phyloP scores from a whole-genome alignment of 192 early-diverging fungal genomes.

The Gamsiella multidivaricata region DNA sequence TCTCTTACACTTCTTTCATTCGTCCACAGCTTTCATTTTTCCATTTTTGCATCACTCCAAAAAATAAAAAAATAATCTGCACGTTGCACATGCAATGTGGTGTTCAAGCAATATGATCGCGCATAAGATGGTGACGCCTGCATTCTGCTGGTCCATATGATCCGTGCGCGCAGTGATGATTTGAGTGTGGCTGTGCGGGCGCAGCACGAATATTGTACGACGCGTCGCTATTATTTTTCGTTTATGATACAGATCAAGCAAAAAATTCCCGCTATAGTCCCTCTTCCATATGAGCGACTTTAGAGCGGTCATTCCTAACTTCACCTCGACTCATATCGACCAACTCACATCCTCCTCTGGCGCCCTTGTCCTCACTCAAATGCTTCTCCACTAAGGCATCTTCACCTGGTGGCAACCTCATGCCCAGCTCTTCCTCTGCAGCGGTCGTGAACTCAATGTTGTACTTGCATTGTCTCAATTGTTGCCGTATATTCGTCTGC shows the following conservation, averaged over 20 bases:
- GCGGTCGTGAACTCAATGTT: conserved; percentile 15
- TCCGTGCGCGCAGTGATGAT: conserved; percentile 10
- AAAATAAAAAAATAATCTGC: conserved; percentile 8
- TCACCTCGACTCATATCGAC: not conserved
- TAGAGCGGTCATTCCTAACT: conserved; percentile 15
- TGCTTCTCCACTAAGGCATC: conserved; percentile 10
- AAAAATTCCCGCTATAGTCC: not conserved
- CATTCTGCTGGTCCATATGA: too few species aligned
- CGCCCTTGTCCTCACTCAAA: not conserved
- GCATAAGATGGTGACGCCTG: too few species aligned
- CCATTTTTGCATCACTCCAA: not conserved
- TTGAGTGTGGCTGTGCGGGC: too few species aligned
- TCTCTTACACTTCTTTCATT: not conserved
- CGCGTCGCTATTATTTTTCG: not conserved
- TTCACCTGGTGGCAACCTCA: conserved; percentile 1
- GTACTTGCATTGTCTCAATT: conserved; percentile 18
- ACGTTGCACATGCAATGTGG: too few species aligned
- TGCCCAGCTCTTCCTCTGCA: not conserved
- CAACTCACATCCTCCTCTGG: not conserved
- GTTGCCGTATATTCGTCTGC: not conserved
- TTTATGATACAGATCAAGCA: not conserved
- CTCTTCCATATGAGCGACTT: conserved; percentile 16
- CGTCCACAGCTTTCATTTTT: too few species aligned
- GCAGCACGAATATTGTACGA: too few species aligned
- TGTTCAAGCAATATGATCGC: too few species aligned